A percentile compares a stretch with the other conserved stretches of the same genome.
Conservation (phyloP, 176 grass and related monocot genomes). For the Miscanthus lutarioriparius region DNA sequence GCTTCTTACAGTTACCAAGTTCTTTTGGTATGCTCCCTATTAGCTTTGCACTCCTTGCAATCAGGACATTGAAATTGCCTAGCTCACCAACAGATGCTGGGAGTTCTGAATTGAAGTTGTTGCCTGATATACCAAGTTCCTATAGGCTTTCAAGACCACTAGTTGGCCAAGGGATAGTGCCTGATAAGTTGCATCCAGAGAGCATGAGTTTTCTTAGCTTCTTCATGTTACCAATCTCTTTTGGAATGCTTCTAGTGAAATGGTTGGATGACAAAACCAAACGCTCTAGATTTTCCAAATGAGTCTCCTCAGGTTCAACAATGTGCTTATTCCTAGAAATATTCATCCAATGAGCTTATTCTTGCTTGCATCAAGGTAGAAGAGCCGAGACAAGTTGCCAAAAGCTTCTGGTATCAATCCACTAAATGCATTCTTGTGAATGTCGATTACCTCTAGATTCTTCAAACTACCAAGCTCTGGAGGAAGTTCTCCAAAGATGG, state of each 20-base stretch:
- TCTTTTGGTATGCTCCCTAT: constrained; percentile 56
- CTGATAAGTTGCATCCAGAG: constrained; percentile 51
- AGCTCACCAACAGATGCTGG: constrained; percentile 52
- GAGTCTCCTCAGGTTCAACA: constrained; percentile 46
- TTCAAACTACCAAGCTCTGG: constrained; percentile 53
- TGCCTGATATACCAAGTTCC: constrained; percentile 58
- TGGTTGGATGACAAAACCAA: constrained; percentile 51
- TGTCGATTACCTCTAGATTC: constrained; percentile 49
- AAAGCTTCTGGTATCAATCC: constrained; percentile 47
- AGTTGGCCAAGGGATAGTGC: constrained; percentile 53
- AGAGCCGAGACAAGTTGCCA: constrained; percentile 48
- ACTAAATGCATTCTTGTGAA: constrained; percentile 51
- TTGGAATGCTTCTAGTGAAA: constrained; percentile 61
- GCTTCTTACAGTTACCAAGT: constrained; percentile 67
- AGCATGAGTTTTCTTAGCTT: constrained; percentile 50
- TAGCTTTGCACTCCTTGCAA: constrained; percentile 48
- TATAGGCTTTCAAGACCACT: constrained; percentile 47
- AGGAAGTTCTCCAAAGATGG: constrained; percentile 54
- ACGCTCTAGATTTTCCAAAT: constrained; percentile 40
- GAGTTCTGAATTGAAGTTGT: constrained; percentile 55
- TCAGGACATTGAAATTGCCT: constrained; percentile 41
- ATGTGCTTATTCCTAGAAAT: constrained; percentile 46
- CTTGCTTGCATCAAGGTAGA: constrained; percentile 49
- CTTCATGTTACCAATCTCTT: constrained; percentile 66
- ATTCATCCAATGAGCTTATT: constrained; percentile 57